These are phyloP conservation scores for Phialophora chinensis DNA, from an alignment of 2,329 filamentous ascomycete species.

Conservation along the genomic window DNA sequence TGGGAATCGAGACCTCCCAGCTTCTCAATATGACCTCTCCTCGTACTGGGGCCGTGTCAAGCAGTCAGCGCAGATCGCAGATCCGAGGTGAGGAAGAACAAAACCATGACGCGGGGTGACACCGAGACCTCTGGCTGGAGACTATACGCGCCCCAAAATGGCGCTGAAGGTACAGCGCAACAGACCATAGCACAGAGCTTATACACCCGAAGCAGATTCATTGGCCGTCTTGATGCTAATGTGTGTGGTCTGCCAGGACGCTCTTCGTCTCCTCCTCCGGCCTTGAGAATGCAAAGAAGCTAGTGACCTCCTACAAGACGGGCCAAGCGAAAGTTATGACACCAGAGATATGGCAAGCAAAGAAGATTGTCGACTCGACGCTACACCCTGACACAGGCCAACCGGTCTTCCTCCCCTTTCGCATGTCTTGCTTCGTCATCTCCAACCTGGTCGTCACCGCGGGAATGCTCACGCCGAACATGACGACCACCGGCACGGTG, in stretches of 20 bases:
- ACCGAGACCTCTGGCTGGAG: slow-evolving; percentile 5
- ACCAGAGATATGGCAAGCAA: slow-evolving; percentile 88
- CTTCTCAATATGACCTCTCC: slow-evolving; percentile 87
- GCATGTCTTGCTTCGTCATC: slow-evolving; percentile 94
- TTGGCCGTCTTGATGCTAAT: background rate
- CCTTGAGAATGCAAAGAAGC: slow-evolving; percentile 82
- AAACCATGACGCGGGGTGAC: slow-evolving; percentile 8
- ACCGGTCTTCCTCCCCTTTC: slow-evolving; percentile 92
- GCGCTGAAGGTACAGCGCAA: slow-evolving; percentile 32
- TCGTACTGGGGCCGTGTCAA: slow-evolving; percentile 95
- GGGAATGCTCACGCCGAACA: slow-evolving; percentile 85
- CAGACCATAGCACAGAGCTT: slow-evolving; percentile 20
- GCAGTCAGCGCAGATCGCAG: slow-evolving; percentile 86
- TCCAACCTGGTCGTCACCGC: slow-evolving; percentile 94
- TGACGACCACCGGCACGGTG: slow-evolving; percentile 3
- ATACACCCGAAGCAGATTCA: background rate
- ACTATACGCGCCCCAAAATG: slow-evolving; percentile 6
- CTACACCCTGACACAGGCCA: slow-evolving; percentile 96
- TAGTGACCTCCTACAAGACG: slow-evolving; percentile 85
- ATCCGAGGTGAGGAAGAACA: slow-evolving; percentile 78
- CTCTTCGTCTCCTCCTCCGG: slow-evolving; percentile 78
- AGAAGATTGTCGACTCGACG: slow-evolving; percentile 96
- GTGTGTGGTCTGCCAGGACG: slow-evolving; percentile 65
- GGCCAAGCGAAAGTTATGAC: slow-evolving; percentile 81
- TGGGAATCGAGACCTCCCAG: slow-evolving; percentile 78